A percentile compares a stretch with the other conserved stretches of the same genome.
These are phyloP conservation scores for Xanthoconium separans DNA, from an alignment of 1,284 basidiomycete genomes.

Conservation along the genomic window DNA sequence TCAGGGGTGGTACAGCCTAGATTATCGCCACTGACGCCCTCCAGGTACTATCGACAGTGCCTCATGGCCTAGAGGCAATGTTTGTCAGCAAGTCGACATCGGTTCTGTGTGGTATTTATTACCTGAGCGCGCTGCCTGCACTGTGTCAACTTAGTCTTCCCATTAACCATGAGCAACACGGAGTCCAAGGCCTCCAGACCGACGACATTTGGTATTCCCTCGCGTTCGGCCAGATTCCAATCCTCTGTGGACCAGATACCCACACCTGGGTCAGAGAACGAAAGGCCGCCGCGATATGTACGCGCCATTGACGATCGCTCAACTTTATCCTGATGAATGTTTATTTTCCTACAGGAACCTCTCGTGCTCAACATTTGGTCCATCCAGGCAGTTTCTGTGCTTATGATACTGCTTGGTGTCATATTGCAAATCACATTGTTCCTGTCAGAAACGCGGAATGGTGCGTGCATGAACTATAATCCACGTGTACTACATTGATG, in stretches of 20 bases:
- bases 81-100: too few species aligned
- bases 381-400: constrained; percentile 38
- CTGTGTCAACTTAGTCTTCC: neutral
- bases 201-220: neutral
- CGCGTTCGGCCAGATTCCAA: constrained; percentile 32
- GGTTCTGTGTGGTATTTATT: neutral
- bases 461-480: constrained; percentile 29
- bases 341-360: constrained; percentile 42
- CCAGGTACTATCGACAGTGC: too few species aligned
- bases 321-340: neutral
- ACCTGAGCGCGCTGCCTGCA: neutral
- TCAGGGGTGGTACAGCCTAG: too few species aligned
- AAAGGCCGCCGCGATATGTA: constrained; percentile 44
- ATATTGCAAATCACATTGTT: constrained; percentile 46
- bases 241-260: constrained; percentile 49
- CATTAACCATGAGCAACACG: constrained; percentile 16
- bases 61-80: too few species aligned
- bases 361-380: constrained; percentile 42
- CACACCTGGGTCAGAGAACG: constrained; percentile 32
- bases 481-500: neutral
- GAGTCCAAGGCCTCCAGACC: neutral
- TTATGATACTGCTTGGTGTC: constrained; percentile 49
- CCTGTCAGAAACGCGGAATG: constrained; percentile 43
- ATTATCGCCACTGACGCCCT: too few species aligned
- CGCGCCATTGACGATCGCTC: constrained; percentile 10